These are phyloP conservation scores for Phenoliferia sp. DNA, from an alignment of 1,284 basidiomycete species.

Conservation along the genomic window DNA sequence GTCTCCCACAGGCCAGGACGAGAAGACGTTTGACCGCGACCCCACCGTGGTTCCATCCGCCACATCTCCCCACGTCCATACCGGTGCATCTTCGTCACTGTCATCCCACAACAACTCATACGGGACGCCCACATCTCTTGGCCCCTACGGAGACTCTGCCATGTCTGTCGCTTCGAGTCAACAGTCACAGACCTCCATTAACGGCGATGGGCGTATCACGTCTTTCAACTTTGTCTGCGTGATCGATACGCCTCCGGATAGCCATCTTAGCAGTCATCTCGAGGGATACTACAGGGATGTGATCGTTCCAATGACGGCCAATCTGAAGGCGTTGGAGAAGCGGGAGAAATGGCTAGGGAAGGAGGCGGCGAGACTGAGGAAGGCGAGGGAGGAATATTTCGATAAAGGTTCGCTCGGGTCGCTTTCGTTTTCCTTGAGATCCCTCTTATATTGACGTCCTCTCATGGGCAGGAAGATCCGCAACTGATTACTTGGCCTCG, in stretches of 20 bases:
- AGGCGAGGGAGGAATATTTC: slow-evolving; percentile 57
- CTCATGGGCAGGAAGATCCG: neutral
- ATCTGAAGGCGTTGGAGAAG: slow-evolving; percentile 65
- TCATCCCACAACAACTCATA: neutral
- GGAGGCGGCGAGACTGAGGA: slow-evolving; percentile 64
- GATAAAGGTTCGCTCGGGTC: slow-evolving; percentile 21
- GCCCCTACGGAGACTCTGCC: neutral
- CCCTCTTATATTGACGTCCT: neutral
- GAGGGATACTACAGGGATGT: slow-evolving; percentile 82
- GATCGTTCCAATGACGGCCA: slow-evolving; percentile 68
- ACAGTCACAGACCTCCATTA: slow-evolving; percentile 26
- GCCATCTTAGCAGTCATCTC: slow-evolving; percentile 56
- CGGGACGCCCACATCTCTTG: neutral
- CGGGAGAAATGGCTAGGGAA: slow-evolving; percentile 67
- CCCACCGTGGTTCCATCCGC: too few species aligned
- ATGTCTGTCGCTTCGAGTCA: slow-evolving; percentile 25
- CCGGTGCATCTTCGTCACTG: neutral
- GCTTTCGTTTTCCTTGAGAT: neutral
- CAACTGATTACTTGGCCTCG: slow-evolving; percentile 13
- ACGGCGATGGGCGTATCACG: slow-evolving; percentile 51
- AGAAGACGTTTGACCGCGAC: neutral
- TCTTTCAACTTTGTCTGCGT: slow-evolving; percentile 85
- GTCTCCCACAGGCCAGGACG: too few species aligned
- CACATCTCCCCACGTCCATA: too few species aligned
- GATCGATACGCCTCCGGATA: slow-evolving; percentile 75